Conservation (phyloP, 805 yeast species). For the Lipomyces chichibuensis region DNA sequence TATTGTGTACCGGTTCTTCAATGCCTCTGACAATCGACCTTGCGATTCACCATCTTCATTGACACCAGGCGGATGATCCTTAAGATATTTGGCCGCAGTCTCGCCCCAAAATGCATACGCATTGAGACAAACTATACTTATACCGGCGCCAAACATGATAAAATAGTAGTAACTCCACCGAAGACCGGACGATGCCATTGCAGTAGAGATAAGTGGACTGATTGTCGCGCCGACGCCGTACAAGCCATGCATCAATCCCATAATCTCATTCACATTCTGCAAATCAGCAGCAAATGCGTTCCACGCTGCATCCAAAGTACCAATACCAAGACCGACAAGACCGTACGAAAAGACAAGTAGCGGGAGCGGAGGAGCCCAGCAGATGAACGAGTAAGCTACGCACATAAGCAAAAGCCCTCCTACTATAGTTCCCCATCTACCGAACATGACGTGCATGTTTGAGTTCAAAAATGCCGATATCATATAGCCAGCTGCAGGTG, state of each 20-base stretch:
- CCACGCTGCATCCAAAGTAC: constrained; percentile 53
- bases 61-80: constrained; percentile 11
- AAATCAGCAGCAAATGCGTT: constrained; percentile 57
- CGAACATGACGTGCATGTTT: constrained; percentile 48
- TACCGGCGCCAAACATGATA: constrained; percentile 51
- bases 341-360: constrained; percentile 56
- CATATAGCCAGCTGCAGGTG: constrained; percentile 60
- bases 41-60: constrained; percentile 12
- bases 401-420: constrained; percentile 47
- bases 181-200: constrained; percentile 55
- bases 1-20: constrained; percentile 49
- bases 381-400: constrained; percentile 51
- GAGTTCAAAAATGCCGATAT: constrained; percentile 55
- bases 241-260: constrained; percentile 69
- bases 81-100: constrained; percentile 24
- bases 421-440: constrained; percentile 47
- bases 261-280: constrained; percentile 57
- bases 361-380: constrained; percentile 56
- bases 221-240: constrained; percentile 75
- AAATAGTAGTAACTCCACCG: constrained; percentile 58
- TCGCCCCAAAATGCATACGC: constrained; percentile 51
- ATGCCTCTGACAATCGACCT: constrained; percentile 25
- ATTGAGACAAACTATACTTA: constrained; percentile 44
- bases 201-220: constrained; percentile 68
- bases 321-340: constrained; percentile 60